Percentiles rank a stretch among this genome's conserved stretches.
Conservation (phyloP, 192 early-diverging fungal species). For the Coemansia sp. region DNA sequence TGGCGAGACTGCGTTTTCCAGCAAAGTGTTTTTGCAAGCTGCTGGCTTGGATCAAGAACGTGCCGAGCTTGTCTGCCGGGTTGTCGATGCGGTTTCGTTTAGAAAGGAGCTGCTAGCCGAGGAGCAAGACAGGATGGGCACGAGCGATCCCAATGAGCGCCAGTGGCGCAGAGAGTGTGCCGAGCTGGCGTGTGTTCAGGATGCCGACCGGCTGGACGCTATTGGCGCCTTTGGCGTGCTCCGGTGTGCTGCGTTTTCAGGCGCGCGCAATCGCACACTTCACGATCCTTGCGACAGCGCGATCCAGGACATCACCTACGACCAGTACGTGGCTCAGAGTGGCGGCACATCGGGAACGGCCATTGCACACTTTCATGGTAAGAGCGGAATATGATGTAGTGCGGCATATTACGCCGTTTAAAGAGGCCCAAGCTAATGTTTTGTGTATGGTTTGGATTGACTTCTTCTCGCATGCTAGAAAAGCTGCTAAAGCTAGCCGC, state of each 20-base stretch:
- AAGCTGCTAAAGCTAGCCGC: constrained; percentile 65
- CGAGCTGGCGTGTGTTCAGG: constrained; percentile 72
- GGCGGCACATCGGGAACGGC: constrained; percentile 57
- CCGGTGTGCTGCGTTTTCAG: constrained; percentile 70
- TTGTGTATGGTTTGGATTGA: neutral
- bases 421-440: neutral
- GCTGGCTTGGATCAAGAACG: constrained; percentile 41
- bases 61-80: constrained; percentile 57
- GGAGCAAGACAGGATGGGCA: constrained; percentile 32
- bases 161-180: constrained; percentile 60
- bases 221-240: constrained; percentile 78
- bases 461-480: constrained; percentile 39
- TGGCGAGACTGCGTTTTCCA: constrained; percentile 41
- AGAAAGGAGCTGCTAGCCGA: constrained; percentile 65
- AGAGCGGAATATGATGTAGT: no score
- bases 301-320: constrained; percentile 61
- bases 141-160: constrained; percentile 26
- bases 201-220: constrained; percentile 74
- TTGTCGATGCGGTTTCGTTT: constrained; percentile 67
- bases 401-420: no score
- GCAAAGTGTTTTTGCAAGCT: constrained; percentile 58
- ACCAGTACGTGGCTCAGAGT: constrained; percentile 60
- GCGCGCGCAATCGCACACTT: constrained; percentile 63
- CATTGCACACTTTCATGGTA: constrained; percentile 70
- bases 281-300: constrained; percentile 59